Conservation (phyloP, 257 asterid species). For the Marsdenia floribunda region DNA sequence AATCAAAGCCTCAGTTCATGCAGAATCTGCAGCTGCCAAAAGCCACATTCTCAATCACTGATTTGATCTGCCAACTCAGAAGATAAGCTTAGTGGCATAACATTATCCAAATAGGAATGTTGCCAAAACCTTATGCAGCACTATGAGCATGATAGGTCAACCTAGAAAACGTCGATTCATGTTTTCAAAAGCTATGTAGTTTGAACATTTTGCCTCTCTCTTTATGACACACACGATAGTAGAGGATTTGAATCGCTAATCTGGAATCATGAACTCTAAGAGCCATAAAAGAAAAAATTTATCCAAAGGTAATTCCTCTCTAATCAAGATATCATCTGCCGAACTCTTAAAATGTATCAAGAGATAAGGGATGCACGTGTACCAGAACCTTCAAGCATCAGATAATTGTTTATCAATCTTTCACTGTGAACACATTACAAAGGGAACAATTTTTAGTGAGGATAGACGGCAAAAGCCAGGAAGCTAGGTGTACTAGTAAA, state of each 20-base stretch:
- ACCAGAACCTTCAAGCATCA: not conserved
- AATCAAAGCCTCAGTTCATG: not conserved
- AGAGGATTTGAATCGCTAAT: not conserved
- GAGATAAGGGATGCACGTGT: not conserved
- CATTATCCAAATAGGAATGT: not conserved
- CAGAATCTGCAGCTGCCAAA: not conserved
- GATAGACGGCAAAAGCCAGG: not conserved
- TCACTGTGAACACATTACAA: not conserved
- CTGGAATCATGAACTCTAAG: not conserved
- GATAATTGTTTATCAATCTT: not conserved
- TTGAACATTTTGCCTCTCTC: not conserved
- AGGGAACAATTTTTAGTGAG: not conserved
- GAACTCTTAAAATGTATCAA: not conserved
- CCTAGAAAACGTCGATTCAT: not conserved
- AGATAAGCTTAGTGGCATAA: too few relatives aligned
- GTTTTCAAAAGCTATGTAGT: not conserved
- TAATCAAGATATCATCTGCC: not conserved
- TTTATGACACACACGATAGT: not conserved
- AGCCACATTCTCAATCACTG: too few relatives aligned
- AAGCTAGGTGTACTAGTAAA: not conserved
- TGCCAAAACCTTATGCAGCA: not conserved
- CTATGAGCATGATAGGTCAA: not conserved
- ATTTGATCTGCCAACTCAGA: not conserved
- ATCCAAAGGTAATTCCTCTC: not conserved
- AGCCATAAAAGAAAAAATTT: not conserved